Evolutionary conservation across 495 filamentous ascomycete species (phyloP).

Genomic region (Xylaria cubensis): DNA sequence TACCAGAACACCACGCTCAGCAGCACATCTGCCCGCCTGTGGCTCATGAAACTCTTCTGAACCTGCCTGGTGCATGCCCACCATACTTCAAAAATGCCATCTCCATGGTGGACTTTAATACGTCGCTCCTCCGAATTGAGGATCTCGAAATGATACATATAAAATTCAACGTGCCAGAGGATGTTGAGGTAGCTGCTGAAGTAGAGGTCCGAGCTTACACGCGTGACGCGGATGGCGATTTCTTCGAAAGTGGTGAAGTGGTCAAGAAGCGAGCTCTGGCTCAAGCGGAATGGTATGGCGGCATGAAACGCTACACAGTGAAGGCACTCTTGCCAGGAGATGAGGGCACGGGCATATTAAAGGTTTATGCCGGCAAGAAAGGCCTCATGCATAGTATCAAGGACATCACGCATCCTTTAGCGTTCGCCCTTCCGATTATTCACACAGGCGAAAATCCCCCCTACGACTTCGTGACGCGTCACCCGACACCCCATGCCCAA

Average conservation of each 20-base stretch:
- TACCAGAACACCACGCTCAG: conserved; percentile 81
- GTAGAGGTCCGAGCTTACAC: conserved; percentile 83
- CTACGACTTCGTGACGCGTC: conserved; percentile 89
- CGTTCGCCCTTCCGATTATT: conserved; percentile 86
- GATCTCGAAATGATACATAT: conserved; percentile 92
- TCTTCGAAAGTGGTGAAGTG: conserved; percentile 89
- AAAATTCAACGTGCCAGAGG: conserved; percentile 81
- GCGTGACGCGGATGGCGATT: conserved; percentile 85
- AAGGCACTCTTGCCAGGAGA: conserved; percentile 91
- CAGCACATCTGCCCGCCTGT: conserved; percentile 94
- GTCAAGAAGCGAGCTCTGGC: conserved; percentile 85
- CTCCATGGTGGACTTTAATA: conserved; percentile 88
- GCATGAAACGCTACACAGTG: conserved; percentile 87
- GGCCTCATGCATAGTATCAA: conserved; percentile 96
- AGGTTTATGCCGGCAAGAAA: conserved; percentile 91
- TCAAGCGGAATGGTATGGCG: conserved; percentile 88
- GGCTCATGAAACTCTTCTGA: conserved; percentile 79
- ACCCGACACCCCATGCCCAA: conserved; percentile 95
- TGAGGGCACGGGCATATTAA: conserved; percentile 87
- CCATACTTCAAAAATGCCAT: conserved; percentile 83
- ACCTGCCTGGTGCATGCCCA: conserved; percentile 84
- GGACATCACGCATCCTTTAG: conserved; percentile 89
- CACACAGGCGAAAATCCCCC: conserved; percentile 91
- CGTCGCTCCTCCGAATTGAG: conserved; percentile 83
- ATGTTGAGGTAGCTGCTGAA: conserved; percentile 93